Conservation (phyloP, 2,329 filamentous ascomycete species). For the Hypoxylon sp. region DNA sequence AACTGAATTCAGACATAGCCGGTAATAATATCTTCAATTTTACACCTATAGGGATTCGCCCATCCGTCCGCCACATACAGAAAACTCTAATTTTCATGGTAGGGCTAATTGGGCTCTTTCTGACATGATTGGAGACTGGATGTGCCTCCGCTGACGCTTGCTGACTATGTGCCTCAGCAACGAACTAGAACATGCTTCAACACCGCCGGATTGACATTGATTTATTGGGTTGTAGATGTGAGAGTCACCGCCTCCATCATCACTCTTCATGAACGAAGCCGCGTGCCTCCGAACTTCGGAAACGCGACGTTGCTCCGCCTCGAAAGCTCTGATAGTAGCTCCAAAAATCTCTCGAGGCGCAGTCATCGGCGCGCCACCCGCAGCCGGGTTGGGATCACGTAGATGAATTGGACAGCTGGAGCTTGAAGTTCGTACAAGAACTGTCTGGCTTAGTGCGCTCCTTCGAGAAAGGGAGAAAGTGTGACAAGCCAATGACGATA, state of each 20-base stretch:
- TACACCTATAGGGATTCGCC: not conserved
- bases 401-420: not conserved
- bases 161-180: slow-evolving; percentile 10
- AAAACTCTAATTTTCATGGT: not conserved
- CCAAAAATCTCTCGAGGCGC: not conserved
- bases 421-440: not conserved
- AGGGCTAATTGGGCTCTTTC: not conserved
- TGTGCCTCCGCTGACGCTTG: slow-evolving; percentile 10
- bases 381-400: slow-evolving; percentile 6
- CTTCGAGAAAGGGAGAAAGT: slow-evolving; percentile 12
- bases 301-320: slow-evolving; percentile 22
- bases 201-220: not conserved
- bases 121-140: slow-evolving; percentile 7
- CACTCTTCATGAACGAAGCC: slow-evolving; percentile 4
- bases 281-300: slow-evolving; percentile 16
- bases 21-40: not conserved
- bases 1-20: not conserved
- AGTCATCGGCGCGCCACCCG: not conserved
- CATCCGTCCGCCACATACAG: not conserved
- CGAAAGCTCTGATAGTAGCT: not conserved
- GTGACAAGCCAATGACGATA: not conserved
- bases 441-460: slow-evolving; percentile 5
- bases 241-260: slow-evolving; percentile 18
- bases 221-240: slow-evolving; percentile 5
- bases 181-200: slow-evolving; percentile 14